Evolutionary conservation across 1,284 basidiomycete species (phyloP).

Genomic region (Boletellus deceptivus): DNA sequence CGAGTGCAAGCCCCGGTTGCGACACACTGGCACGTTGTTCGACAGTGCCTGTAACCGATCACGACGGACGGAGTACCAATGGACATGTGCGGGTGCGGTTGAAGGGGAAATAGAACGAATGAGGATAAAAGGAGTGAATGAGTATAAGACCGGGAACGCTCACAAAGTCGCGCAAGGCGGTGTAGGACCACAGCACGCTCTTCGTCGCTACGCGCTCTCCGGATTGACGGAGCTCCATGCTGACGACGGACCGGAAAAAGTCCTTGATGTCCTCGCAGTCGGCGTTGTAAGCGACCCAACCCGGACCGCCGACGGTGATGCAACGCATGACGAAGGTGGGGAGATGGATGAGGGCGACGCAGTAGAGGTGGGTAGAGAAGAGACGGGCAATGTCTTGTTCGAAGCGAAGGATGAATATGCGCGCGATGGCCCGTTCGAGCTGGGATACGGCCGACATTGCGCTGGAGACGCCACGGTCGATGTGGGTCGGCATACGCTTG

Average conservation of each 20-base stretch:
- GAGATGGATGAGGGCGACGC: conserved; percentile 57
- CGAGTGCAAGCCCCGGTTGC: conserved; percentile 61
- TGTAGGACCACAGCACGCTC: conserved; percentile 74
- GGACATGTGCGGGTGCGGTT: too few relatives aligned
- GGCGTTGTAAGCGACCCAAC: conserved; percentile 64
- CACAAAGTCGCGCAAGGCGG: conserved; percentile 68
- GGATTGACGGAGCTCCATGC: conserved; percentile 71
- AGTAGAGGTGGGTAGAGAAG: conserved; percentile 65
- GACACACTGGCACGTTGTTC: conserved; percentile 61
- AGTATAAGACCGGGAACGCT: conserved; percentile 7
- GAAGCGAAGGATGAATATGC: conserved; percentile 60
- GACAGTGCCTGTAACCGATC: conserved; percentile 51
- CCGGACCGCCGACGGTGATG: conserved; percentile 54
- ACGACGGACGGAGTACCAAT: background rate
- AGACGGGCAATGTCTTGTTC: conserved; percentile 68
- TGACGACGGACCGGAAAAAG: conserved; percentile 61
- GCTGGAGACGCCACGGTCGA: conserved; percentile 51
- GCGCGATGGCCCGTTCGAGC: conserved; percentile 62
- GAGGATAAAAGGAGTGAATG: background rate
- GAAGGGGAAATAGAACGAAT: background rate
- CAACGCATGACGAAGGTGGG: conserved; percentile 66
- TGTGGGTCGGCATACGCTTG: conserved; percentile 42
- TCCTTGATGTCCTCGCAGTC: conserved; percentile 68
- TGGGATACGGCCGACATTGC: conserved; percentile 56
- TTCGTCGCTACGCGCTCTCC: conserved; percentile 73